These are phyloP conservation scores for Pseudocercospora fijiensis DNA, from an alignment of 2,329 filamentous ascomycete genomes.

Conservation along the genomic window DNA sequence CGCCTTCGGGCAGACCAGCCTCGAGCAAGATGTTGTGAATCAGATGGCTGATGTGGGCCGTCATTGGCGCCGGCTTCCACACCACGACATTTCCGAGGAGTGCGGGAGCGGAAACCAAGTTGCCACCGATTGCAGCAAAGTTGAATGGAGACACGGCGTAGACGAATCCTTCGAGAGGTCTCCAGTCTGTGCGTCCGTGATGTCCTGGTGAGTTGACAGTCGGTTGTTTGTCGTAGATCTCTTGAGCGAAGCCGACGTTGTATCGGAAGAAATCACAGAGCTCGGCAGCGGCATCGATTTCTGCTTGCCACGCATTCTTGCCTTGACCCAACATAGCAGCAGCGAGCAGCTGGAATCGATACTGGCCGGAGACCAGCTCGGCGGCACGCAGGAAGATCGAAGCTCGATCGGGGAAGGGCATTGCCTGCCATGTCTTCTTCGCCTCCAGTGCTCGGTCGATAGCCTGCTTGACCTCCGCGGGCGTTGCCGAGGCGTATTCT, in stretches of 20 bases:
- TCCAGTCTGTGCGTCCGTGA: slow-evolving; percentile 88
- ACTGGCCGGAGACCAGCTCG: slow-evolving; percentile 83
- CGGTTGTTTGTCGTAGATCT: slow-evolving; percentile 84
- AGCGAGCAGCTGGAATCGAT: slow-evolving; percentile 93
- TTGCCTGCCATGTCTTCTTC: slow-evolving; percentile 77
- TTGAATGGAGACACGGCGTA: slow-evolving; percentile 94
- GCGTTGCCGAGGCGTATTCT: slow-evolving; percentile 76
- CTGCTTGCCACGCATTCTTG: slow-evolving; percentile 97
- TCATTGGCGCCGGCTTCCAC: slow-evolving; percentile 88
- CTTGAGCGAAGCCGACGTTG: slow-evolving; percentile 88
- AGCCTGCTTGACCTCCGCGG: slow-evolving; percentile 70
- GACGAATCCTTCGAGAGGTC: slow-evolving; percentile 88
- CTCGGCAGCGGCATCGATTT: slow-evolving; percentile 93
- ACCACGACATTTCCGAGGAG: slow-evolving; percentile 90
- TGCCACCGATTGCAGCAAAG: slow-evolving; percentile 90
- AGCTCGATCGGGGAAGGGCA: slow-evolving; percentile 88
- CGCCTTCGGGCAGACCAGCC: slow-evolving; percentile 80
- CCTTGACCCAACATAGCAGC: slow-evolving; percentile 93
- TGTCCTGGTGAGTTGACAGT: slow-evolving; percentile 75
- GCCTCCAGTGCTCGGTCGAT: slow-evolving; percentile 83
- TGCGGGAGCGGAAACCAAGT: slow-evolving; percentile 76
- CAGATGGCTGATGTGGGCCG: slow-evolving; percentile 82
- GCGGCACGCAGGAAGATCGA: slow-evolving; percentile 94
- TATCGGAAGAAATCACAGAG: slow-evolving; percentile 83
- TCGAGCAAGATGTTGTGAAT: slow-evolving; percentile 88